Percentiles rank a stretch among this genome's conserved stretches.
phyloP scores from a whole-genome alignment of 495 filamentous ascomycete species.

The Penicillium odoratum region DNA sequence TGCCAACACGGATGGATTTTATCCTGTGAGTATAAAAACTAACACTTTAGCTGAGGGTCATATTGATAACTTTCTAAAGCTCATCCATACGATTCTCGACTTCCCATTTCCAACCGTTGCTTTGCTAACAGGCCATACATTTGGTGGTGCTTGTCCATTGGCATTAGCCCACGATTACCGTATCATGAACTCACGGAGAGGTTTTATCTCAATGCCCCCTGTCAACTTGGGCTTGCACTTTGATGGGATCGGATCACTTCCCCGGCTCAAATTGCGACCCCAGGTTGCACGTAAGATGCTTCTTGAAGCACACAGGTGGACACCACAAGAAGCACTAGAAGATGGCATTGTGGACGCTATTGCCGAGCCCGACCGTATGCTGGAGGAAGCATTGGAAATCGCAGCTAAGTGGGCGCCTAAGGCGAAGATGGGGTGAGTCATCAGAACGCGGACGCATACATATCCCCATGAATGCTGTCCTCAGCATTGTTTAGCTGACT shows the following conservation, averaged over 20 bases:
- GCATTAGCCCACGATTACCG: slow-evolving; percentile 52
- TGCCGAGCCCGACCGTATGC: slow-evolving; percentile 47
- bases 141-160: slow-evolving; percentile 50
- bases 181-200: slow-evolving; percentile 51
- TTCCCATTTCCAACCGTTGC: slow-evolving; percentile 54
- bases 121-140: slow-evolving; percentile 51
- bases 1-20: slow-evolving; percentile 53
- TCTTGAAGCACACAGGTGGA: slow-evolving; percentile 52
- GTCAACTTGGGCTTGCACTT: slow-evolving; percentile 53
- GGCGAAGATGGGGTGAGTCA: slow-evolving; percentile 46
- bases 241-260: slow-evolving; percentile 49
- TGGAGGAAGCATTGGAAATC: slow-evolving; percentile 41
- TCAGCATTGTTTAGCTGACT: slow-evolving; percentile 1
- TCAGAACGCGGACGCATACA: neutral
- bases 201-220: slow-evolving; percentile 51
- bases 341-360: slow-evolving; percentile 53
- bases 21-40: slow-evolving; percentile 27
- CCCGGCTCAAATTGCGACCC: slow-evolving; percentile 47
- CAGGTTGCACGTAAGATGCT: slow-evolving; percentile 53
- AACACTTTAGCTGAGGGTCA: neutral
- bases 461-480: neutral
- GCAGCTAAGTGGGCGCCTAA: slow-evolving; percentile 44
- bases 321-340: slow-evolving; percentile 44
- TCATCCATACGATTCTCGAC: slow-evolving; percentile 52
- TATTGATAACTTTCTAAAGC: slow-evolving; percentile 17